Evolutionary conservation across 73 alveolate genomes (phyloP), one percentile per base, ranked within the genome.

Genomic region (Symbiodinium pilosum): DNA sequence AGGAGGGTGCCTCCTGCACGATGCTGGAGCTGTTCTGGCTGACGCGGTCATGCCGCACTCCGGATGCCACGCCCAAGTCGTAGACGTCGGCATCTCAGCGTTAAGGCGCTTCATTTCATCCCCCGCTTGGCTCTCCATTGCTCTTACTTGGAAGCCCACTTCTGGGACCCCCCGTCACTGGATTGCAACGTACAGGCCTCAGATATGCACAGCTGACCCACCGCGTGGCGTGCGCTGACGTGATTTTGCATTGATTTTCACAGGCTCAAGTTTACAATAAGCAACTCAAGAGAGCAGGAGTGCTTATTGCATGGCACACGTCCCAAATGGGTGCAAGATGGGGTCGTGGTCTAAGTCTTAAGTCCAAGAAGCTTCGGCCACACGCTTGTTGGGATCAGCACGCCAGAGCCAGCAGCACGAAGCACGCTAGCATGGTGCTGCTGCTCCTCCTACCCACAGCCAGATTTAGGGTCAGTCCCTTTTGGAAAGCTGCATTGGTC

Each of bases 41-140:
- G 73, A 91, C 97, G 28, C 97, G 97, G 52, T 91, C 97, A 71
- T 91, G 97, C 39, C 97, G 87, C 39, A 91, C 97, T 24, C 56
- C 88, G 81, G 52, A 32, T 68, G 97, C 97, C 88, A 91, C 97
- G 8, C 97, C 97, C 89, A 91, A 56, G 97, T 91, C 97, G 40
- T 91, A 91, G 97, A 71, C 88, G 30, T 91, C 97, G 34, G 81
- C 81, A 64, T 64, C 81, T 64, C 54, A 21, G 47, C 51, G 44
- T 26, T 6, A 38, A 5, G 44, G 26, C 86, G 30, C 30, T 28
- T 18, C 41, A 38, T 36, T 30, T 16, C n/a, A 59, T 8, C 8
- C 38, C 38, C 77, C 77, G 77, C 21, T 34, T 20, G 77, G 21
- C 30, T 73, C 44, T n/a, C 44, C 85, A n/a, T 34, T 14, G 11